Percentiles rank a stretch among this genome's conserved stretches.
Conservation (phyloP, 2,329 filamentous ascomycete genomes). For the Epichloe hybrida region DNA sequence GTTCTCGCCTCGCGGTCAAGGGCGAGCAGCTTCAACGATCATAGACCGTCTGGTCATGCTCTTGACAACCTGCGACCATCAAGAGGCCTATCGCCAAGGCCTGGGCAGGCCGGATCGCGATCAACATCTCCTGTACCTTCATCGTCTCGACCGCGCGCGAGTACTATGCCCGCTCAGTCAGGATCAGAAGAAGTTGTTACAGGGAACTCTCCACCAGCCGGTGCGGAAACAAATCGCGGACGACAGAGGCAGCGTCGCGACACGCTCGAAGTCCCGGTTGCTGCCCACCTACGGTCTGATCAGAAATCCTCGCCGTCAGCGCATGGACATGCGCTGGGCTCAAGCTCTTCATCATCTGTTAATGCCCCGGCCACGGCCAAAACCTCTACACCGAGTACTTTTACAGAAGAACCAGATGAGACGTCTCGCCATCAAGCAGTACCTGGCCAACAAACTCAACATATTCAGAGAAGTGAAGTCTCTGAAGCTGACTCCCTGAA, state of each 20-base stretch:
- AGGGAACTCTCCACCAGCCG: background rate
- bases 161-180: constrained; percentile 1
- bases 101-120: background rate
- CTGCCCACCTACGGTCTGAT: background rate
- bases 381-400: background rate
- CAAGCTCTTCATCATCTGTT: background rate
- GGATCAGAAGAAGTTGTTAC: background rate
- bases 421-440: too few species aligned
- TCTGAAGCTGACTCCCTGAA: background rate
- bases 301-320: background rate
- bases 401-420: background rate
- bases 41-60: background rate
- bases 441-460: too few species aligned
- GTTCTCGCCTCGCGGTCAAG: constrained; percentile 17
- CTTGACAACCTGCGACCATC: constrained; percentile 1
- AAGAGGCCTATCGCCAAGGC: constrained; percentile 4
- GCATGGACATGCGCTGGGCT: background rate
- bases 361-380: background rate
- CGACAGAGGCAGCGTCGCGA: constrained; percentile 6
- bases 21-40: constrained; percentile 22
- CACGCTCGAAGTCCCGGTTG: constrained; percentile 8
- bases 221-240: background rate
- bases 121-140: constrained; percentile 1
- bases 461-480: too few species aligned
- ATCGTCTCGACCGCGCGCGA: constrained; percentile 4